Evolutionary conservation across 148 eudicot species (phyloP), one percentile per base, ranked within the genome.

Genomic region (Selenicereus undatus): DNA sequence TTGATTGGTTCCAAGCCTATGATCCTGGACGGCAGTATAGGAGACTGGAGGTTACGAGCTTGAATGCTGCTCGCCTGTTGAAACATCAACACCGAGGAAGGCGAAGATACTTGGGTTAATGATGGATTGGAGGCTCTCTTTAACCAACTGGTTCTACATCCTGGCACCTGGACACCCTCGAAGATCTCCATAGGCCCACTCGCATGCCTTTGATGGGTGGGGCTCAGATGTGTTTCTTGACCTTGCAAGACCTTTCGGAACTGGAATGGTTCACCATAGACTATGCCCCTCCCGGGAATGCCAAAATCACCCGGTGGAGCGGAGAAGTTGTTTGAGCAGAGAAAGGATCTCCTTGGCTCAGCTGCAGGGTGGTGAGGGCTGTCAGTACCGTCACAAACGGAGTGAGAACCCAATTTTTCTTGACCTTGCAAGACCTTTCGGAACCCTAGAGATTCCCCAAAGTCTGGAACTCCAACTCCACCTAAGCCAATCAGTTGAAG

Each of bases 381-480:
- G 79, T 89, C 90, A 83, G 72, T 83, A 76, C 89, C 84, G 43
- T 85, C 87, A 69, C 70, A 85, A 52, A 85, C 84, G 58, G 90
- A 75, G 78, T 86, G 77, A 79, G 88, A 90, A 86, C 93, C 90
- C 80, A 78, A 79, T 76, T 94, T 93, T 97, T 97, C 99, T 97
- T 97, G 99, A 97, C 99, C 99, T 97, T 97, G 99, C 99, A 97
- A 97, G 99, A 97, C 99, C 98, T 93, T 92, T 77, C 86, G 94
- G 97, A 92, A 90, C 85, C 98, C 91, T 42, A 82, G 77, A 20
- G 93, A 89, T 82, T 96, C 99, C 88, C 92, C 90, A 79, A 90
- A 92, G 92, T 90, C 94, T 79, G 98, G 81, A 79, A 85, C 78
- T 83, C 91, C 93, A 72, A 81, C 81, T 87, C 97, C 95, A 88